phyloP scores from a whole-genome alignment of 1,284 basidiomycete species.

The Ceraceosorus guamensis region DNA sequence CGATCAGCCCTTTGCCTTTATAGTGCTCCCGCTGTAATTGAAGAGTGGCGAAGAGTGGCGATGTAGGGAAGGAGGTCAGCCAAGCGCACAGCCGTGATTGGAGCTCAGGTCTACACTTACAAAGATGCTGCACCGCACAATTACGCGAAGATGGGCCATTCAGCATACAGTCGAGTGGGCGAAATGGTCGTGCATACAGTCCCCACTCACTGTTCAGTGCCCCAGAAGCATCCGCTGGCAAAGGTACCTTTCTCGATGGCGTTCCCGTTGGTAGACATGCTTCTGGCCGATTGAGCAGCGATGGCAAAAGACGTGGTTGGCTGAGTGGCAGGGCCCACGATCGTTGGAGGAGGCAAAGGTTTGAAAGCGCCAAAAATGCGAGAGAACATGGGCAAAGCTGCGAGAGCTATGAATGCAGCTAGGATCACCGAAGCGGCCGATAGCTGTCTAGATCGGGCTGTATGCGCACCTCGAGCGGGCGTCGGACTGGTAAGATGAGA shows the following conservation, averaged over 20 bases:
- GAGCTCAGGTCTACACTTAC: not conserved
- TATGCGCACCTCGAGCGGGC: too few relatives aligned
- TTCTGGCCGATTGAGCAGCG: not conserved
- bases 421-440: too few relatives aligned
- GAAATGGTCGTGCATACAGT: not conserved
- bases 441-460: too few relatives aligned
- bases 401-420: too few relatives aligned
- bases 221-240: conserved; percentile 46
- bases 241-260: conserved; percentile 20
- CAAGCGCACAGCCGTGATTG: too few relatives aligned
- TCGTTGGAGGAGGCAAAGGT: too few relatives aligned
- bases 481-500: too few relatives aligned
- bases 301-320: not conserved
- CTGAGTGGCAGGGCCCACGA: not conserved
- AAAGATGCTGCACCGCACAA: conserved; percentile 16
- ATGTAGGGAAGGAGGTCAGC: too few relatives aligned
- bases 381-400: too few relatives aligned
- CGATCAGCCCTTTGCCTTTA: conserved; percentile 33
- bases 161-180: not conserved
- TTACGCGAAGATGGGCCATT: not conserved
- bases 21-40: conserved; percentile 29
- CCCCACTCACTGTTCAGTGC: conserved; percentile 26
- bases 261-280: not conserved
- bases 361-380: too few relatives aligned
- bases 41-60: too few relatives aligned